Evolutionary conservation across 768 basidiomycete species (phyloP).

Genomic region (Leucocoprinus leucothites): DNA sequence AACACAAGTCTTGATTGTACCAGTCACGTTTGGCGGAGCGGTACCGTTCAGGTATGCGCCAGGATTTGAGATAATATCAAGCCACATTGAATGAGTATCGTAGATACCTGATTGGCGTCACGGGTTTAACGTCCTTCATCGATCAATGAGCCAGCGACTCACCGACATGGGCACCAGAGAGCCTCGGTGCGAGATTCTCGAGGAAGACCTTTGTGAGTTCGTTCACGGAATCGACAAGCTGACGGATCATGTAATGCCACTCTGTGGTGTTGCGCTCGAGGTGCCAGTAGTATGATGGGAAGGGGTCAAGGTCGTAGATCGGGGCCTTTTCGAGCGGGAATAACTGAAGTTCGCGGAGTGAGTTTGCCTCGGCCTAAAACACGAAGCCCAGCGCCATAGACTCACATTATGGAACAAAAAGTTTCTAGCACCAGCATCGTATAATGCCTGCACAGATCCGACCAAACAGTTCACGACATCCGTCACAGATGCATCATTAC

Average conservation of each 20-base stretch:
- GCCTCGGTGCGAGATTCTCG: conserved; percentile 38
- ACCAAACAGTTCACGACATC: conserved; percentile 56
- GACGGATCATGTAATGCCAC: conserved; percentile 53
- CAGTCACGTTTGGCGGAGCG: conserved; percentile 56
- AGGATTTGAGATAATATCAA: conserved; percentile 55
- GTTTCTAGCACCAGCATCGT: conserved; percentile 58
- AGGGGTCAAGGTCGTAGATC: conserved; percentile 44
- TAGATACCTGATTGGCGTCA: conserved; percentile 41
- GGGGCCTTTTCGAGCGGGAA: conserved; percentile 50
- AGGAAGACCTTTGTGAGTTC: conserved; percentile 48
- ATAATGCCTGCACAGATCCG: conserved; percentile 55
- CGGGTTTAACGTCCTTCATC: background rate
- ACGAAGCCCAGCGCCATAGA: background rate
- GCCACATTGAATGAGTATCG: conserved; percentile 57
- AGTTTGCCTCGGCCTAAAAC: background rate
- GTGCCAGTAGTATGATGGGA: conserved; percentile 49
- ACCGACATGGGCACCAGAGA: conserved; percentile 60
- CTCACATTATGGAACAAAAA: conserved; percentile 68
- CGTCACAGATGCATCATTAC: conserved; percentile 49
- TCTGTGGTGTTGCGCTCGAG: conserved; percentile 49
- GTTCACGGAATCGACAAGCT: conserved; percentile 50
- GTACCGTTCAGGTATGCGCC: conserved; percentile 59
- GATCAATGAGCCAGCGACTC: conserved; percentile 13
- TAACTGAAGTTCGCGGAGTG: conserved; percentile 38
- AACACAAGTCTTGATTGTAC: conserved; percentile 46